phyloP scores from a whole-genome alignment of 2,329 filamentous ascomycete genomes.

The Penicillium sp. region DNA sequence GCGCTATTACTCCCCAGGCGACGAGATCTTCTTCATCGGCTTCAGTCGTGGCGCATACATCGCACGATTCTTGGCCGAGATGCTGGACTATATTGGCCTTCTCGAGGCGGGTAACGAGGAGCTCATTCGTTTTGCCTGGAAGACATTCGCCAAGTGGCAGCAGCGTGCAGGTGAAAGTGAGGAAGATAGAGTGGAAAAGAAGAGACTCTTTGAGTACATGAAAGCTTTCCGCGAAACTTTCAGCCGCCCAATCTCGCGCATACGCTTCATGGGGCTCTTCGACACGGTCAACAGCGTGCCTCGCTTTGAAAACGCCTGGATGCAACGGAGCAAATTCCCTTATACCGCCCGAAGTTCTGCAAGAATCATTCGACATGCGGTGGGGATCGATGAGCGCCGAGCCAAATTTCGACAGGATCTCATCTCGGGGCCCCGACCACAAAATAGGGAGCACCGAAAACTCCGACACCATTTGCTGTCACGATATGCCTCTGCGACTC shows the following conservation, averaged over 20 bases:
- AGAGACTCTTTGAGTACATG: conserved; percentile 65
- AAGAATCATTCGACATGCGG: conserved; percentile 52
- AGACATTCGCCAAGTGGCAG: conserved; percentile 41
- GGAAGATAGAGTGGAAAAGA: conserved; percentile 27
- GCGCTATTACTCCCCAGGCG: conserved; percentile 59
- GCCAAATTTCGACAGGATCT: conserved; percentile 55
- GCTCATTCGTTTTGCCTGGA: conserved; percentile 79
- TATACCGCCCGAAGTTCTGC: conserved; percentile 50
- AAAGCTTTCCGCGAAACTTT: conserved; percentile 77
- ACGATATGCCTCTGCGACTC: conserved; percentile 13
- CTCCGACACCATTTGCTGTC: conserved; percentile 18
- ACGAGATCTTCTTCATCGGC: conserved; percentile 64
- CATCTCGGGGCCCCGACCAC: conserved; percentile 41
- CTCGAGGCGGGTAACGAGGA: conserved; percentile 79
- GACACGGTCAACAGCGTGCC: conserved; percentile 79
- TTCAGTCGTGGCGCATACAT: conserved; percentile 70
- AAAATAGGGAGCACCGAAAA: conserved; percentile 15
- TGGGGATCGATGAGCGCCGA: conserved; percentile 53
- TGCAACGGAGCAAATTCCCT: conserved; percentile 72
- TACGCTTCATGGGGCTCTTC: conserved; percentile 72
- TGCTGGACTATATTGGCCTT: conserved; percentile 76
- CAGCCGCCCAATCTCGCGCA: conserved; percentile 65
- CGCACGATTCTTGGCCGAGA: conserved; percentile 70
- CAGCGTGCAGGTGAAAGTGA: conserved; percentile 27
- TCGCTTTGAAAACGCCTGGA: conserved; percentile 63